phyloP scores from a whole-genome alignment of 345 rosid genomes.

The Triadica sebifera region DNA sequence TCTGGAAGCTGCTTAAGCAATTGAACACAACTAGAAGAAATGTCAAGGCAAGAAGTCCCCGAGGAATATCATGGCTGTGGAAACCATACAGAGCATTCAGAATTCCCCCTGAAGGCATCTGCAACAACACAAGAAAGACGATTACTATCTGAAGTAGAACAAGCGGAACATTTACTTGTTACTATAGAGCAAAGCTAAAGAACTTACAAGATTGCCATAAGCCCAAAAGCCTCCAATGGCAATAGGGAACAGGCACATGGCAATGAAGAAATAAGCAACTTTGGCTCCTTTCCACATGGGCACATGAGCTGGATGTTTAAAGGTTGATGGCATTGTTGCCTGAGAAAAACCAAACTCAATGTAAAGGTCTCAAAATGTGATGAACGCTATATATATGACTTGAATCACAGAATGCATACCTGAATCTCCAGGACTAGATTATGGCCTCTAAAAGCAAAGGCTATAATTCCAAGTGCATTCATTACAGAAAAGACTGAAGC shows the following conservation, averaged over 20 bases:
- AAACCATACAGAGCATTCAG: conserved; percentile 74
- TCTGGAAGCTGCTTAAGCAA: conserved; percentile 92
- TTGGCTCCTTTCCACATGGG: conserved; percentile 99
- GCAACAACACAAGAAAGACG: conserved; percentile 2
- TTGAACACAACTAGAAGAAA: conserved; percentile 90
- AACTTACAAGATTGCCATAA: conserved; percentile 86
- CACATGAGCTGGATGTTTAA: conserved; percentile 95
- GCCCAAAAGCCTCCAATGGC: conserved; percentile 98
- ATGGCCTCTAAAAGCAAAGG: conserved; percentile 94
- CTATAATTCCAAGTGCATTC: conserved; percentile 94
- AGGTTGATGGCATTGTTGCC: conserved; percentile 98
- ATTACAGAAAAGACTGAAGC: conserved; percentile 65
- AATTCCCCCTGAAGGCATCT: conserved; percentile 97
- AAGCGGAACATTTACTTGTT: too few species aligned
- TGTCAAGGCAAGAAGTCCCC: conserved; percentile 82
- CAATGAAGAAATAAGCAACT: conserved; percentile 85
- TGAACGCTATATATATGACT: background rate
- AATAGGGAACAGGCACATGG: conserved; percentile 79
- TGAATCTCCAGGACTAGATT: conserved; percentile 89
- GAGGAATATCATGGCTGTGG: conserved; percentile 84
- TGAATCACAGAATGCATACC: conserved; percentile 35
- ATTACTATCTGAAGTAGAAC: too few species aligned
- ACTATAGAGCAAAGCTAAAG: background rate
- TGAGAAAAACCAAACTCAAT: conserved; percentile 24
- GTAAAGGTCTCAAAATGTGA: background rate